Evolutionary conservation across 176 grass and related monocot genomes (phyloP), one percentile per base, ranked within the genome.

Genomic region (Ananas comosus): DNA sequence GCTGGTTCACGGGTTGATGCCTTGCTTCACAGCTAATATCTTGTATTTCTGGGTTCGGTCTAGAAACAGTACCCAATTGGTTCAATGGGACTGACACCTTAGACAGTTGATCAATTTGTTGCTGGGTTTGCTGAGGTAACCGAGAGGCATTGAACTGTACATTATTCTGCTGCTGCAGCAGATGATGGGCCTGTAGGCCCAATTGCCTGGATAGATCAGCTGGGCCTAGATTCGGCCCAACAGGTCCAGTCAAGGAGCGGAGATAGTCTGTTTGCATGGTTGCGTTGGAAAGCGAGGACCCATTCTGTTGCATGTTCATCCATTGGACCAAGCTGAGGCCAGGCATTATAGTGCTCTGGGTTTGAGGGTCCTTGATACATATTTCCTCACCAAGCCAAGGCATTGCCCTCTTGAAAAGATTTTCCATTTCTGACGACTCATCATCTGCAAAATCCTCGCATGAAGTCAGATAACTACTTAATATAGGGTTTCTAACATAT

Each of bases 321-420:
- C 90, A 92, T 56, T 92, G 90, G 75, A 92, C 90, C 65, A 92
- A 81, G 57, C 90, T 92, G 75, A 92, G 73, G 24, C 90, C 90
- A 63, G 90, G 90, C 90, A 92, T 89, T 74, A 86, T 50, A 3
- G 82, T 89, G 51, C 79, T 89, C 52, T 92, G 90, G 0, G 90
- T 92, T 81, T 92, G 90, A 50, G 86, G 69, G 22, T 92, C 90
- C 85, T 92, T 92, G 78, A 88, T 88, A 72, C 90, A 92, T 51
- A 92, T 83, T 75, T 92, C 90, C 77, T 92, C 90, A 69, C 90
- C 86, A 6, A 92, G 90, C 90, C 90, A 92, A 66, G 90, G 90
- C 86, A 88, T 86, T 13, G 90, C 82, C 68, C 86, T 81, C 72
- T 88, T 88, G 49, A 88, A 83, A 25, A 92, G 83, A 80, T 86